phyloP scores from a whole-genome alignment of 345 rosid species.

The Geranium rotundifolium region DNA sequence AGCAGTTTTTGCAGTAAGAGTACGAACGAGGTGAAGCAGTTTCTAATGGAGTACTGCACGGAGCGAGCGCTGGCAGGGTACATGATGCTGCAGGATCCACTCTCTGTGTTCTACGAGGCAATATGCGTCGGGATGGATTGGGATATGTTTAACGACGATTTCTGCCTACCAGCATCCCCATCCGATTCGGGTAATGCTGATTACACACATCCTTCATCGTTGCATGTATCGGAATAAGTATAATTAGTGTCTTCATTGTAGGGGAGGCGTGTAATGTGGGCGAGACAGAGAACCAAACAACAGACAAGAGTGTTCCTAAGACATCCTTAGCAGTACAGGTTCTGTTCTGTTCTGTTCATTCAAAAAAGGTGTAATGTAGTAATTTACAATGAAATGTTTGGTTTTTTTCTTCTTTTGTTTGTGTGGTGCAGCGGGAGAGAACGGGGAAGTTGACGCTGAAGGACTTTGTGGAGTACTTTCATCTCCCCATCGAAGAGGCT shows the following conservation, averaged over 20 bases:
- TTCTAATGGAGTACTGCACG: slow-evolving; percentile 30
- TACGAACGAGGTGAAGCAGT: slow-evolving; percentile 30
- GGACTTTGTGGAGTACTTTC: slow-evolving; percentile 29
- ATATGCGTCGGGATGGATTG: slow-evolving; percentile 26
- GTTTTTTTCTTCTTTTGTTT: too few species aligned
- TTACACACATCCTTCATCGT: background rate
- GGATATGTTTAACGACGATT: slow-evolving; percentile 9
- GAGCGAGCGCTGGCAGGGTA: slow-evolving; percentile 27
- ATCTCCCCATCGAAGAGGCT: slow-evolving; percentile 44
- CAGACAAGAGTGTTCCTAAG: background rate
- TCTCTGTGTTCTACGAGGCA: slow-evolving; percentile 32
- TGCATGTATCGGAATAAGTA: too few species aligned
- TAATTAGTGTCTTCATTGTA: too few species aligned
- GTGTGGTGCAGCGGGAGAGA: slow-evolving; percentile 33
- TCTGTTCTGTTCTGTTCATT: too few species aligned
- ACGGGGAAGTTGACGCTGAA: slow-evolving; percentile 25
- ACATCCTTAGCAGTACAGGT: slow-evolving; percentile 21
- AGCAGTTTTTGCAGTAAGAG: slow-evolving; percentile 31
- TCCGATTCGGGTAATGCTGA: slow-evolving; percentile 14
- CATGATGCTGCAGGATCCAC: slow-evolving; percentile 32
- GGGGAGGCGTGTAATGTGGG: background rate
- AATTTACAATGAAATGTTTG: too few species aligned
- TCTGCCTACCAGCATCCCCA: slow-evolving; percentile 2
- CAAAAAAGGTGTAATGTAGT: too few species aligned
- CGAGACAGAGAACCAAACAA: background rate